These are phyloP conservation scores for Plasmodium coatneyi DNA, from an alignment of 169 alveolate genomes.

Conservation along the genomic window DNA sequence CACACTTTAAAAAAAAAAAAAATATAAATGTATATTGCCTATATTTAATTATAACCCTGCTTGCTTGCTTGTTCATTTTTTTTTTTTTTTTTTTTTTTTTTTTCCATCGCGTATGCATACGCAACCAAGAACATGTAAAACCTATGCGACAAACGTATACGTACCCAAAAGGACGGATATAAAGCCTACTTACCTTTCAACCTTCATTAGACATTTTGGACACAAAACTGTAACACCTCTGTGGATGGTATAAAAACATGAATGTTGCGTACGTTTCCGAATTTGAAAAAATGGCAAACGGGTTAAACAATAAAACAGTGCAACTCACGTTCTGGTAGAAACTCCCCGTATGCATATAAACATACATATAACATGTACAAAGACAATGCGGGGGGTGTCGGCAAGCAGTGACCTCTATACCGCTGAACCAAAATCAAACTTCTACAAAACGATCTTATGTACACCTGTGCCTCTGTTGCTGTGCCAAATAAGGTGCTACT, in stretches of 20 bases:
- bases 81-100: conserved; percentile 21
- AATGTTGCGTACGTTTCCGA: neutral
- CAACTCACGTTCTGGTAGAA: neutral
- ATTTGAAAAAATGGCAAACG: neutral
- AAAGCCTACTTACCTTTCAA: neutral
- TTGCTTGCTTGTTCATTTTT: neutral
- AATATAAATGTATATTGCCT: conserved; percentile 6
- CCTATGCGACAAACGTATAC: neutral
- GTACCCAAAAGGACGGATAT: neutral
- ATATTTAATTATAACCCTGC: conserved; percentile 3
- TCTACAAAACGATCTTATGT: neutral
- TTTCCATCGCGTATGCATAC: conserved; percentile 30
- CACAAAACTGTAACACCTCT: neutral
- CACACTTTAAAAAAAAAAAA: conserved; percentile 5
- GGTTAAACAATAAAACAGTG: neutral
- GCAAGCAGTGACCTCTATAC: neutral
- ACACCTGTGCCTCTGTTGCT: neutral
- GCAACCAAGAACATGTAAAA: conserved; percentile 18
- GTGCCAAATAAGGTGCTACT: neutral
- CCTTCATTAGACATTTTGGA: conserved; percentile 4
- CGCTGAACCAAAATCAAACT: neutral
- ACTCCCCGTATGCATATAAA: neutral
- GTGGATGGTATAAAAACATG: neutral
- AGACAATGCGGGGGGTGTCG: neutral
- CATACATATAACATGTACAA: neutral